Base-by-base conservation (phyloP, 2,329 filamentous ascomycete species). In the Talaromyces piceae region DNA sequence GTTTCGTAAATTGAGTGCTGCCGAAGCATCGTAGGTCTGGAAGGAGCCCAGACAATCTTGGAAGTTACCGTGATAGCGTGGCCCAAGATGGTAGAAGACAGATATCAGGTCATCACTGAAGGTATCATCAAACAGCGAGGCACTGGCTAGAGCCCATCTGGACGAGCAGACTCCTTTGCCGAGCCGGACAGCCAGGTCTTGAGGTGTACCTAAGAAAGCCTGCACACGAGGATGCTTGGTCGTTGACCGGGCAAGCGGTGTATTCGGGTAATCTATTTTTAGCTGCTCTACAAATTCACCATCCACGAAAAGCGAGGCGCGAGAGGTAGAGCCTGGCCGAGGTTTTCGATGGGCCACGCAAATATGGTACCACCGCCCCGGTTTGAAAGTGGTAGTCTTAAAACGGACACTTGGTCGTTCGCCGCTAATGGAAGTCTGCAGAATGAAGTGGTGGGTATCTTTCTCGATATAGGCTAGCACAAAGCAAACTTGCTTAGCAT, bases 21-120 rank as follows among this genome's bases (percentile, higher is more conserved):
- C 91, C 1, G 93, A 97, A 5, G 93, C 91, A 61, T 87, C 83
- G 64, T 98, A 98, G 0, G 94, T 98, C 64, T 97, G 90, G 62
- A 98, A 95, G 1, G 90, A 91, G 4, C 94, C 93, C 12, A 98
- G 78, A 59, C 89, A 93, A 63, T 98, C 93, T 69, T 98, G 93
- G 60, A 95, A 95, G 64, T 98, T 98, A 13, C 93, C 93, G 63
- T 89, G 85, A 60, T 98, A 98, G 45, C 89, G 83, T 22, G 90
- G 87, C 0, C 93, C 91, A 16, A 98, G 82, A 46, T 91, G 87
- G 64, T 86, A 88, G 61, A 95, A 88, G 0, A 98, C 93, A 11
- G 91, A 86, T 50, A 98, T 77, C 54, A 95, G 80, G 67, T 98
- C 93, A 63, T 97, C 91, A 53, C 89, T 95, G 30, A 96, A 74